A percentile compares a stretch with the other conserved stretches of the same genome.
These are phyloP conservation scores for Arabis hirsuta DNA, from an alignment of 345 rosid species.

Conservation along the genomic window DNA sequence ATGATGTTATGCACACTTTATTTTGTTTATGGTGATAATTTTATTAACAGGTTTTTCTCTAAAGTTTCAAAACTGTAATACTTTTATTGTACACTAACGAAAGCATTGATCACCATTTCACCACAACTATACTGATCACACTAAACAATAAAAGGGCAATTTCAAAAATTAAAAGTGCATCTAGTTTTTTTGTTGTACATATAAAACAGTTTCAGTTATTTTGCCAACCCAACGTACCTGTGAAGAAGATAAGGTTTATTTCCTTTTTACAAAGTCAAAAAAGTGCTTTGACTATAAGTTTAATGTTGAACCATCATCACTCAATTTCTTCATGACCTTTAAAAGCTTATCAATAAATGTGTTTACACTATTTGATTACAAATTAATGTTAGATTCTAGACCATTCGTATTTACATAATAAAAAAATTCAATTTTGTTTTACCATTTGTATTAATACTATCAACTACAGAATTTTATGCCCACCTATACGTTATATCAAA, in stretches of 20 bases:
- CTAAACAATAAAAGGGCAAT: conserved; percentile 1
- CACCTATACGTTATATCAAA: no score
- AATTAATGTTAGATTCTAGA: conserved; percentile 1
- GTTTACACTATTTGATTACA: conserved; percentile 17
- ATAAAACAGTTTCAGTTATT: conserved; percentile 6
- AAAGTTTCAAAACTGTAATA: no score
- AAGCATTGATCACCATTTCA: conserved; percentile 7
- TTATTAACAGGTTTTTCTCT: neutral
- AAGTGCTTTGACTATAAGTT: conserved; percentile 6
- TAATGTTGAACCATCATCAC: conserved; percentile 3
- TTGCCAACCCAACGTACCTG: conserved; percentile 26
- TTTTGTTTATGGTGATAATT: neutral
- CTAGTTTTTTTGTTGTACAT: neutral
- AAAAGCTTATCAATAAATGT: conserved; percentile 28
- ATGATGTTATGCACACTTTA: neutral
- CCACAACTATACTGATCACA: neutral
- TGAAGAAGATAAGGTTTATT: conserved; percentile 38
- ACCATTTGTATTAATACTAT: no score
- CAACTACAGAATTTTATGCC: no score
- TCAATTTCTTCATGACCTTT: conserved; percentile 19
- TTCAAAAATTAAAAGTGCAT: neutral
- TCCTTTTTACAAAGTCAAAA: conserved; percentile 34
- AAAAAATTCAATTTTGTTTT: no score
- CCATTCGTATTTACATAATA: neutral
- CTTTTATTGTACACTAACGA: neutral